Percentiles rank a stretch among this genome's conserved stretches.
phyloP scores from a whole-genome alignment of 441 rosid species.

The Hypseocharis bilobata region DNA sequence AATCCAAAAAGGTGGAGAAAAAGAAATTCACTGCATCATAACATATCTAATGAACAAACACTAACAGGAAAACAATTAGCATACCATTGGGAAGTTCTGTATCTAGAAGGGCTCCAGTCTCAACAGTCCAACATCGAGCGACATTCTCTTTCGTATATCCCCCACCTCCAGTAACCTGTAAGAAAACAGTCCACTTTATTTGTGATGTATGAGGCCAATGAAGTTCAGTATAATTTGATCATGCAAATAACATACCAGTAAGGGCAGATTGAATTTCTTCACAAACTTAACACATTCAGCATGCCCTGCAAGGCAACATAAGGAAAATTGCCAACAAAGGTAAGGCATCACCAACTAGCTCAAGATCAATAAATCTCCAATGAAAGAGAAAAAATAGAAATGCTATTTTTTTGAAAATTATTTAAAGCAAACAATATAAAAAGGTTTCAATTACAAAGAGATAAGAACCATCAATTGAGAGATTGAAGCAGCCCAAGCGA shows the following conservation, averaged over 20 bases:
- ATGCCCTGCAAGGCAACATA: constrained; percentile 52
- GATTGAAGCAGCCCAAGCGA: constrained; percentile 95
- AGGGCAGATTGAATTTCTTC: constrained; percentile 82
- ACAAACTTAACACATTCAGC: constrained; percentile 90
- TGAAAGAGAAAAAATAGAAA: constrained; percentile 10
- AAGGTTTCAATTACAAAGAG: constrained; percentile 36
- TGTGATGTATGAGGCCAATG: background rate
- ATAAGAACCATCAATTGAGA: constrained; percentile 89
- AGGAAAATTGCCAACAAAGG: constrained; percentile 3
- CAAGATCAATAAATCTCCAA: constrained; percentile 16
- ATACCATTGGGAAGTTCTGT: constrained; percentile 85
- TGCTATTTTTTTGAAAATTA: background rate
- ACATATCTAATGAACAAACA: background rate
- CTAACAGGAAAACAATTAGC: constrained; percentile 4
- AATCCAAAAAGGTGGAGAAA: too few species aligned
- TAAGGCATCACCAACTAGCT: constrained; percentile 5
- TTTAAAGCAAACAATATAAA: constrained; percentile 12
- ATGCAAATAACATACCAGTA: constrained; percentile 53
- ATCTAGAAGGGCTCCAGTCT: constrained; percentile 83
- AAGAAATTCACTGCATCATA: too few species aligned
- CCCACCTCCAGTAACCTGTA: constrained; percentile 97
- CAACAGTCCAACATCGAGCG: constrained; percentile 96
- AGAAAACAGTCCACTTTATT: constrained; percentile 5
- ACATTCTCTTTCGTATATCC: constrained; percentile 97
- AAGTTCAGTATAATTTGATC: constrained; percentile 6